Conservation (phyloP, 2,329 filamentous ascomycete genomes). For the Calonectria montana region DNA sequence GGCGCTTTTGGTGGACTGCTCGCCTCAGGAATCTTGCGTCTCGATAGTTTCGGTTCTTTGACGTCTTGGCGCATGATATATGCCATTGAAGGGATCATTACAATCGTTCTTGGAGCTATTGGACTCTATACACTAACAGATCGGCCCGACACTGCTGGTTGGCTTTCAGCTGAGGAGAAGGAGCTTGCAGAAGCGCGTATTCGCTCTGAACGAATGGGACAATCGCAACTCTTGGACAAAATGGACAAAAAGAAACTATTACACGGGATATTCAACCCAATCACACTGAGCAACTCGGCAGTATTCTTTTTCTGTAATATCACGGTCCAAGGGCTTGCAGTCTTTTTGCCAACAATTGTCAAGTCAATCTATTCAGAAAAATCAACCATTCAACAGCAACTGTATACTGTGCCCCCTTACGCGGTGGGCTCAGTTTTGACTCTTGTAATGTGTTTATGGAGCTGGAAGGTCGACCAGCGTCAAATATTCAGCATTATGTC, state of each 20-base stretch:
- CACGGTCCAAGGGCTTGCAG: conserved; percentile 72
- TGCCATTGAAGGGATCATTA: conserved; percentile 65
- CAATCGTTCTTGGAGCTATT: background rate
- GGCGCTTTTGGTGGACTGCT: conserved; percentile 75
- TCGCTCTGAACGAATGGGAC: conserved; percentile 64
- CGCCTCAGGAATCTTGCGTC: conserved; percentile 67
- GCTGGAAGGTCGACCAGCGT: conserved; percentile 64
- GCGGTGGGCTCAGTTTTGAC: conserved; percentile 70
- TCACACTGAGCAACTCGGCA: conserved; percentile 63
- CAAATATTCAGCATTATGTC: conserved; percentile 63
- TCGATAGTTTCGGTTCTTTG: conserved; percentile 65
- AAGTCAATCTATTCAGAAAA: conserved; percentile 68
- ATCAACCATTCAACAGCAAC: conserved; percentile 66
- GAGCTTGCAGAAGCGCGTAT: conserved; percentile 70
- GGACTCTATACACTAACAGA: conserved; percentile 67
- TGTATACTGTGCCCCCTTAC: conserved; percentile 72
- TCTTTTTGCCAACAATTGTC: conserved; percentile 73
- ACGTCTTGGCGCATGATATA: conserved; percentile 76
- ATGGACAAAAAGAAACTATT: conserved; percentile 65
- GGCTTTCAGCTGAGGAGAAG: conserved; percentile 71
- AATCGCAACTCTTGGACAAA: conserved; percentile 68
- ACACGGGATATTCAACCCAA: conserved; percentile 67
- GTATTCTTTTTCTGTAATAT: conserved; percentile 73
- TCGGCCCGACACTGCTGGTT: conserved; percentile 70
- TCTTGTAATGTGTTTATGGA: conserved; percentile 64